These are phyloP conservation scores for Pichia sp. DNA, from an alignment of 1,139 yeast genomes.

Conservation along the genomic window DNA sequence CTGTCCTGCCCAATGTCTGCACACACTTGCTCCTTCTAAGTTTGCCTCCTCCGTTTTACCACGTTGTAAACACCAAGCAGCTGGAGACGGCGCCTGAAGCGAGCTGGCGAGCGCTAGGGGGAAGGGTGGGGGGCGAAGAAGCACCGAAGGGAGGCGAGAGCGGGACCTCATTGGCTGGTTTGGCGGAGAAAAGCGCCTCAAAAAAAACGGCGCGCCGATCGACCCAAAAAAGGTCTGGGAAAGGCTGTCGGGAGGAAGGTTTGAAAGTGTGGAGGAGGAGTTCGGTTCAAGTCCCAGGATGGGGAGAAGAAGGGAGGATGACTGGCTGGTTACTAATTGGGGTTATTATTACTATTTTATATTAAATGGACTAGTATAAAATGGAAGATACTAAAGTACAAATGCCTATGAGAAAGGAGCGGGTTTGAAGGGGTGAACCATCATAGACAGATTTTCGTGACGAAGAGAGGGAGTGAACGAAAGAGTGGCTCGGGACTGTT, in stretches of 20 bases:
- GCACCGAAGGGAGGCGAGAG: not conserved
- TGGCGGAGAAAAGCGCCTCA: not conserved
- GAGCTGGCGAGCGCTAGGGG: not conserved
- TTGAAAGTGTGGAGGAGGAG: no score
- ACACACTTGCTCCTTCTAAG: not conserved
- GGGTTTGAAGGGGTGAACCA: not conserved
- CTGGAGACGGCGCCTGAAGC: not conserved
- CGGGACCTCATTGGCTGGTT: slow-evolving; percentile 3
- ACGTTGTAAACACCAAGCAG: not conserved
- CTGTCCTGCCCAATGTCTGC: not conserved
- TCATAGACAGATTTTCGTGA: not conserved
- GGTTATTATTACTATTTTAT: slow-evolving; percentile 2
- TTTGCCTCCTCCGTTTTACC: not conserved
- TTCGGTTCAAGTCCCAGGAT: no score
- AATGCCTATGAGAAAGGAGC: not conserved
- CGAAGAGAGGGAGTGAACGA: not conserved
- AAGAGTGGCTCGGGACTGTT: not conserved
- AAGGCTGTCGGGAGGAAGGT: not conserved
- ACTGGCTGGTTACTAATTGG: not conserved
- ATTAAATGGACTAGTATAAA: slow-evolving; percentile 3
- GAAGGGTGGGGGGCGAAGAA: not conserved
- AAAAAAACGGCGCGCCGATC: not conserved
- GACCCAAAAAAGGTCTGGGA: not conserved
- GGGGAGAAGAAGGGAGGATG: not conserved
- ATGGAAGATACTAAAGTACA: slow-evolving; percentile 6